Percentiles rank a stretch among this genome's conserved stretches.
Conservation (phyloP, 139 green algal genomes). For the Haematococcus lacustris region DNA sequence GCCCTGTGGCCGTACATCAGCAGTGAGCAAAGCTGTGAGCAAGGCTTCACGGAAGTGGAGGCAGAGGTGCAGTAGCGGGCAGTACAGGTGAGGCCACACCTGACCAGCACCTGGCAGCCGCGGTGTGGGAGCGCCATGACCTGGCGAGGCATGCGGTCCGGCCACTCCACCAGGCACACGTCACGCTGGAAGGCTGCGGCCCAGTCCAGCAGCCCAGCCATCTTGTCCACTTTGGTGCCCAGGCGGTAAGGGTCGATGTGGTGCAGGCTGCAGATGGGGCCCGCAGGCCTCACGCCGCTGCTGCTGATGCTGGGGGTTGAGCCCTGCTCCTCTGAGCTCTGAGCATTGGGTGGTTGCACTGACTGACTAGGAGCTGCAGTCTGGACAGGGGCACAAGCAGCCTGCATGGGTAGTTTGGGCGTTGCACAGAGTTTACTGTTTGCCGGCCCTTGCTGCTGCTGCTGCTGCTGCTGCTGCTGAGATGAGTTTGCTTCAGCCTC, state of each 20-base stretch:
- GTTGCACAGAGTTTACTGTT: background rate
- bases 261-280: conserved; percentile 15
- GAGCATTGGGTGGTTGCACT: background rate
- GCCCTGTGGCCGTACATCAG: too few relatives aligned
- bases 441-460: conserved; percentile 11
- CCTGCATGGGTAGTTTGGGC: too few relatives aligned
- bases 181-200: conserved; percentile 25
- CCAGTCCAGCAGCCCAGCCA: conserved; percentile 46
- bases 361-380: too few relatives aligned
- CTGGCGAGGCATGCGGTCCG: conserved; percentile 35
- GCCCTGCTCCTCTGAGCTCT: too few relatives aligned
- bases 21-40: too few relatives aligned
- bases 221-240: conserved; percentile 28
- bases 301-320: background rate
- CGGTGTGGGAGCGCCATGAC: conserved; percentile 3
- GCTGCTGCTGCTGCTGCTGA: conserved; percentile 9
- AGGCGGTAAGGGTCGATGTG: conserved; percentile 53
- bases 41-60: too few relatives aligned
- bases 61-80: too few relatives aligned
- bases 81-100: too few relatives aligned
- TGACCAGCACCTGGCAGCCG: conserved; percentile 7
- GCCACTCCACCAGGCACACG: conserved; percentile 48
- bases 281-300: background rate
- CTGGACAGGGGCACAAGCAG: too few relatives aligned
- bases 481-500: background rate